Conservation (phyloP, 208 protist genomes). For the Herpetomonas tarakana region DNA sequence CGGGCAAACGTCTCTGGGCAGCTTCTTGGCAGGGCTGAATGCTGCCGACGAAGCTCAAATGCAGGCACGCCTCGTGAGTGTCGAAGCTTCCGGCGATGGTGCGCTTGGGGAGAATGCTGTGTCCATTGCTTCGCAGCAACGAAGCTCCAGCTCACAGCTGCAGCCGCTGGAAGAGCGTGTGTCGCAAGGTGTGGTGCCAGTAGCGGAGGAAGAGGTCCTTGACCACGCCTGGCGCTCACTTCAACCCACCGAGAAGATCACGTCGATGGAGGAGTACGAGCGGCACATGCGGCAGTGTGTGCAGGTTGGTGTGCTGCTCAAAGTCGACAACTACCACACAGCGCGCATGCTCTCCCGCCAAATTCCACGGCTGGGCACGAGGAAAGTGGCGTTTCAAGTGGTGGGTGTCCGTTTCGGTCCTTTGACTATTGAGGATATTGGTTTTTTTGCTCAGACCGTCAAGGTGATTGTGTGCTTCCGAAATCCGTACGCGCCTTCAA, state of each 20-base stretch:
- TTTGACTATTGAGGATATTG: slow-evolving; percentile 59
- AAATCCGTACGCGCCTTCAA: slow-evolving; percentile 45
- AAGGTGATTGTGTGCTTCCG: slow-evolving; percentile 83
- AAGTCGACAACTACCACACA: slow-evolving; percentile 88
- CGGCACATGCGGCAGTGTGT: slow-evolving; percentile 52
- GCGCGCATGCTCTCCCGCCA: slow-evolving; percentile 78
- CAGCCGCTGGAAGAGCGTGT: slow-evolving; percentile 19
- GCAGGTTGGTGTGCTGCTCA: slow-evolving; percentile 82
- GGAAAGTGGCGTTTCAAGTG: slow-evolving; percentile 66
- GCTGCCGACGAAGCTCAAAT: neutral
- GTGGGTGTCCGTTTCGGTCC: slow-evolving; percentile 80
- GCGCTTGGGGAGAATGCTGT: neutral
- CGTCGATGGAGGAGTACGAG: slow-evolving; percentile 61
- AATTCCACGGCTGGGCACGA: slow-evolving; percentile 55
- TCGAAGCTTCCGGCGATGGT: neutral
- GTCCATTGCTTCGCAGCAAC: neutral
- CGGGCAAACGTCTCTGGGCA: neutral
- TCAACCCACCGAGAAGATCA: slow-evolving; percentile 31
- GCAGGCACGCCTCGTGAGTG: neutral
- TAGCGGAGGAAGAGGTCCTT: slow-evolving; percentile 25
- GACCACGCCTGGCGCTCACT: slow-evolving; percentile 47
- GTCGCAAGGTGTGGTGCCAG: slow-evolving; percentile 26
- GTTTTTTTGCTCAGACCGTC: slow-evolving; percentile 66
- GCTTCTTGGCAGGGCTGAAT: neutral
- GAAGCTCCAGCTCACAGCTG: neutral